These are phyloP conservation scores for Penicillium sp. DNA, from an alignment of 2,329 filamentous ascomycete species.

Conservation along the genomic window DNA sequence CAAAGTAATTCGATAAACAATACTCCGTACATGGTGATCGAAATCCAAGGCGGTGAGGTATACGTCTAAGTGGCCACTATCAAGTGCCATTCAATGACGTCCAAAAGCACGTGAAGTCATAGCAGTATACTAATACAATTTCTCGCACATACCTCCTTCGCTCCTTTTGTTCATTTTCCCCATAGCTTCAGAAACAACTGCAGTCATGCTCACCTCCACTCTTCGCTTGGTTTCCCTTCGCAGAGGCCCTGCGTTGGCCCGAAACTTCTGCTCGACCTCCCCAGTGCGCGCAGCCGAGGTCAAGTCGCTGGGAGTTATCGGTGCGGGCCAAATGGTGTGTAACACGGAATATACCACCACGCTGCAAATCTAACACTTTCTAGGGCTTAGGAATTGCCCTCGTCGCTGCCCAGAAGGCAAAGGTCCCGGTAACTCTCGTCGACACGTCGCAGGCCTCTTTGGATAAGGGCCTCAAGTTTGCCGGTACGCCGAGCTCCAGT, in stretches of 20 bases:
- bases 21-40: neutral
- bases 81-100: slow-evolving; percentile 9
- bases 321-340: slow-evolving; percentile 91
- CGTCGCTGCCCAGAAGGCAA: slow-evolving; percentile 81
- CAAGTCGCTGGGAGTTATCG: slow-evolving; percentile 85
- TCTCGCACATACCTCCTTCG: neutral
- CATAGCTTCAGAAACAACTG: neutral
- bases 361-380: slow-evolving; percentile 20
- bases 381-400: slow-evolving; percentile 94
- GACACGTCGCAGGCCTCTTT: slow-evolving; percentile 81
- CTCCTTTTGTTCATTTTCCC: neutral
- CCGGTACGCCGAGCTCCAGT: slow-evolving; percentile 54
- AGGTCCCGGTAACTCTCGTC: slow-evolving; percentile 79
- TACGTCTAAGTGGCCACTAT: neutral
- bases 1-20: neutral
- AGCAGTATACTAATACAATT: neutral
- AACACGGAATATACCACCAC: neutral
- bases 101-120: slow-evolving; percentile 21
- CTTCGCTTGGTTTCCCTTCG: slow-evolving; percentile 27
- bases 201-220: slow-evolving; percentile 37
- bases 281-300: slow-evolving; percentile 67
- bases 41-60: neutral
- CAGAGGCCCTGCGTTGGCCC: slow-evolving; percentile 37
- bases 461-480: slow-evolving; percentile 86
- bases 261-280: slow-evolving; percentile 69